phyloP scores from a whole-genome alignment of 805 yeast genomes.

The Teunomyces tritomae region DNA sequence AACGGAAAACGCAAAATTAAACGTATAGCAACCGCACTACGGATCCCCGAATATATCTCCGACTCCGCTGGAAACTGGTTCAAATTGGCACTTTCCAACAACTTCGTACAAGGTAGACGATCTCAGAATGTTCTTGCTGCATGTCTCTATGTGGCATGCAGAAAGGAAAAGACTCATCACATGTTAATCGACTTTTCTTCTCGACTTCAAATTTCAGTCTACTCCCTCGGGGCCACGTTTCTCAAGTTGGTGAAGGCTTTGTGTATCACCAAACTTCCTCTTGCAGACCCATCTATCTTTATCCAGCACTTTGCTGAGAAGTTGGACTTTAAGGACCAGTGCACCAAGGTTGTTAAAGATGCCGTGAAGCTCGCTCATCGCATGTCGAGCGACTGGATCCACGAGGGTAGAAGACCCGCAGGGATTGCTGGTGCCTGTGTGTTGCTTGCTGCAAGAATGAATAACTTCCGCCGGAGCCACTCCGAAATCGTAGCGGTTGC shows the following conservation, averaged over 20 bases:
- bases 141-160: constrained; percentile 91
- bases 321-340: constrained; percentile 73
- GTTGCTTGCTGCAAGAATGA: constrained; percentile 93
- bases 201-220: constrained; percentile 84
- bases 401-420: constrained; percentile 96
- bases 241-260: constrained; percentile 86
- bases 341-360: constrained; percentile 75
- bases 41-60: constrained; percentile 78
- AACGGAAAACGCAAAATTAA: constrained; percentile 79
- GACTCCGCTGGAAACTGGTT: constrained; percentile 91
- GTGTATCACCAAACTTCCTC: constrained; percentile 72
- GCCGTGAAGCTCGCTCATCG: constrained; percentile 84
- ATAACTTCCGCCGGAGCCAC: constrained; percentile 87
- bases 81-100: constrained; percentile 76
- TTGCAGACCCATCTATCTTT: constrained; percentile 91
- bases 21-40: constrained; percentile 74
- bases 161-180: constrained; percentile 86
- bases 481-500: constrained; percentile 93
- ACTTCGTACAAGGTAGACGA: constrained; percentile 95
- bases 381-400: constrained; percentile 94
- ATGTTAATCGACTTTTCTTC: constrained; percentile 96
- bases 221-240: constrained; percentile 93
- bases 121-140: constrained; percentile 95
- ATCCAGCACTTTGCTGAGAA: constrained; percentile 92
- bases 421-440: constrained; percentile 98